These are phyloP conservation scores for Xylaria sp. DNA, from an alignment of 2,329 filamentous ascomycete species.

Conservation along the genomic window DNA sequence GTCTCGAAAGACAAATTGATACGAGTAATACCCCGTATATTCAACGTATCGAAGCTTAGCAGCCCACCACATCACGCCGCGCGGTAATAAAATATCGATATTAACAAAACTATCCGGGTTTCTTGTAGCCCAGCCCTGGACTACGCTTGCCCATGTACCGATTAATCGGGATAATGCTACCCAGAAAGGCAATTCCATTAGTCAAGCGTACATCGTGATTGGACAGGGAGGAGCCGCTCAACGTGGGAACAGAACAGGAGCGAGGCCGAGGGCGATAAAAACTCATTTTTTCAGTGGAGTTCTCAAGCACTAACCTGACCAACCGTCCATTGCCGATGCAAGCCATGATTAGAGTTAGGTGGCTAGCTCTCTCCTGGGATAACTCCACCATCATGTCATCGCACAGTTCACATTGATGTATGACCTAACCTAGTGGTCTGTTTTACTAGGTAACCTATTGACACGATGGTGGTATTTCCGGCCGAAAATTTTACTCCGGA, in stretches of 20 bases:
- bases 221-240: constrained; percentile 5
- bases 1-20: too few species aligned
- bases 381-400: background rate
- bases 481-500: constrained; percentile 2
- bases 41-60: too few species aligned
- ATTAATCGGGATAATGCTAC: constrained; percentile 1
- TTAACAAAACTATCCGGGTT: too few species aligned
- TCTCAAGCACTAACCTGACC: background rate
- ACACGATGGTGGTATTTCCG: background rate
- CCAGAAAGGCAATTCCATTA: constrained; percentile 22
- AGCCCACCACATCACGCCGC: too few species aligned
- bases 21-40: too few species aligned
- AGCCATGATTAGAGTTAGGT: background rate
- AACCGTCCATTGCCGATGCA: background rate
- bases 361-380: background rate
- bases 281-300: constrained; percentile 13
- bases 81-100: too few species aligned
- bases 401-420: background rate
- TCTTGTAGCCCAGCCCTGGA: background rate
- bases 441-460: background rate
- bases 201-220: constrained; percentile 23
- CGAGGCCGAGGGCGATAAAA: constrained; percentile 3
- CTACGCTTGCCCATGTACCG: background rate
- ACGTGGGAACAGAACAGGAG: constrained; percentile 2
- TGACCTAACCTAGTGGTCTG: background rate